phyloP scores from a whole-genome alignment of 2,329 filamentous ascomycete genomes.

The Aspergillus fijiensis region DNA sequence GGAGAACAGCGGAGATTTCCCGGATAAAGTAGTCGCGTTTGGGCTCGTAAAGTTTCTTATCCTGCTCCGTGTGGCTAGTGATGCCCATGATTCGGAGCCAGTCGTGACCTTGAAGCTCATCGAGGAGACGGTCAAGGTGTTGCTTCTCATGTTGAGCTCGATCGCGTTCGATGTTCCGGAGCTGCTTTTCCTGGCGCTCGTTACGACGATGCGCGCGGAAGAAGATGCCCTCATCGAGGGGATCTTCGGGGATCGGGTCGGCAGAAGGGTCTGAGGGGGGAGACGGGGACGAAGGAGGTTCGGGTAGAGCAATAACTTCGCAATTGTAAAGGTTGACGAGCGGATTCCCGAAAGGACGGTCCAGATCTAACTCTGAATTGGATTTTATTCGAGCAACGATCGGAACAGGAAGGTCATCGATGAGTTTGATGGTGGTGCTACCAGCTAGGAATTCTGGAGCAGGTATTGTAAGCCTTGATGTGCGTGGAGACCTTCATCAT shows the following conservation, averaged over 20 bases:
- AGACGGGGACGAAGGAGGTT: neutral
- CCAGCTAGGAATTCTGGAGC: constrained; percentile 66
- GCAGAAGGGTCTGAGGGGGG: constrained; percentile 18
- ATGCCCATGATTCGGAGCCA: constrained; percentile 93
- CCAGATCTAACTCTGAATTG: constrained; percentile 21
- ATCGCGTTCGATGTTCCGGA: constrained; percentile 67
- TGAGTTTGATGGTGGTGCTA: constrained; percentile 71
- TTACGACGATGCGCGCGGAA: constrained; percentile 60
- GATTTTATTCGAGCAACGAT: constrained; percentile 8
- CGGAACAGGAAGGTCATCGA: constrained; percentile 55
- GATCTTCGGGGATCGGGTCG: constrained; percentile 44
- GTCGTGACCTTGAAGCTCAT: constrained; percentile 83
- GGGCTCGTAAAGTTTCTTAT: constrained; percentile 82
- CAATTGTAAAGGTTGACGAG: constrained; percentile 39
- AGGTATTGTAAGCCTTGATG: neutral
- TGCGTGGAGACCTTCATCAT: no score
- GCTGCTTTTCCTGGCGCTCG: constrained; percentile 66
- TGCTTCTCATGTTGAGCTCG: constrained; percentile 66
- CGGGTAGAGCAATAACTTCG: constrained; percentile 27
- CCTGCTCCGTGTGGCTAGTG: constrained; percentile 76
- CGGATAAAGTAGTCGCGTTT: constrained; percentile 81
- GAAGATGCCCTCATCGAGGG: constrained; percentile 57
- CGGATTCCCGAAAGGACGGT: constrained; percentile 38
- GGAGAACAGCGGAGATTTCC: constrained; percentile 76
- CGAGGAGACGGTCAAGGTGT: constrained; percentile 67